A percentile compares a stretch with the other conserved stretches of the same genome.
These are phyloP conservation scores for Geotrichum macrosporum DNA, from an alignment of 1,139 yeast species.

Conservation along the genomic window DNA sequence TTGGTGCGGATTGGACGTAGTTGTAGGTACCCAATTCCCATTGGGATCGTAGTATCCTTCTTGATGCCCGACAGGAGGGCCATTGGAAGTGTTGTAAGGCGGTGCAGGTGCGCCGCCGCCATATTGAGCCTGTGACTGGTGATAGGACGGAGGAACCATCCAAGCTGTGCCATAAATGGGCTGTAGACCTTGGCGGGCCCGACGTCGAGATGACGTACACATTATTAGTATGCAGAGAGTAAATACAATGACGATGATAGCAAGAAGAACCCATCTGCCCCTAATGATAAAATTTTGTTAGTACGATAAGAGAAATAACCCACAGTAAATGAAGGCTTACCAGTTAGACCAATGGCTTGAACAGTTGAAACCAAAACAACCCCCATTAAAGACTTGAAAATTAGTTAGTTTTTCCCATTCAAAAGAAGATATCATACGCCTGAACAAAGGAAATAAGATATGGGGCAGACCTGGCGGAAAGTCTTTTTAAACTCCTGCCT, in stretches of 20 bases:
- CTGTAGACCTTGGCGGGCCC: constrained; percentile 56
- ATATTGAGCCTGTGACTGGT: constrained; percentile 61
- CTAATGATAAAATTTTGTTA: constrained; percentile 22
- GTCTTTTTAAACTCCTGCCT: too few species aligned
- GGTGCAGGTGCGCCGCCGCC: constrained; percentile 31
- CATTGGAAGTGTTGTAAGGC: constrained; percentile 45
- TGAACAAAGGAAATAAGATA: too few species aligned
- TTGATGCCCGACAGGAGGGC: constrained; percentile 58
- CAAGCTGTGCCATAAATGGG: constrained; percentile 84
- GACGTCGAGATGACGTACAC: constrained; percentile 46
- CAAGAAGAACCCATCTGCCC: constrained; percentile 50
- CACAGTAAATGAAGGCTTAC: constrained; percentile 6
- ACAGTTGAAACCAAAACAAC: constrained; percentile 10
- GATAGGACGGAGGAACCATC: constrained; percentile 88
- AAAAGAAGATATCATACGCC: too few species aligned
- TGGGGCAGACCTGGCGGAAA: too few species aligned
- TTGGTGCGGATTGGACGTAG: constrained; percentile 9
- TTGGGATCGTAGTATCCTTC: constrained; percentile 73
- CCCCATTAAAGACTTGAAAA: too few species aligned
- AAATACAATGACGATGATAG: constrained; percentile 48
- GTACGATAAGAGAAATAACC: background rate
- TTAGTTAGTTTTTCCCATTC: too few species aligned
- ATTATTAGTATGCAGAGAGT: constrained; percentile 49
- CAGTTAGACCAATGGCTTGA: constrained; percentile 5
- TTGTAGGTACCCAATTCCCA: constrained; percentile 50